Percentiles rank a stretch among this genome's conserved stretches.
Evolutionary conservation across 2,329 filamentous ascomycete genomes (phyloP).

Genomic region (Paecilomyces formosus): DNA sequence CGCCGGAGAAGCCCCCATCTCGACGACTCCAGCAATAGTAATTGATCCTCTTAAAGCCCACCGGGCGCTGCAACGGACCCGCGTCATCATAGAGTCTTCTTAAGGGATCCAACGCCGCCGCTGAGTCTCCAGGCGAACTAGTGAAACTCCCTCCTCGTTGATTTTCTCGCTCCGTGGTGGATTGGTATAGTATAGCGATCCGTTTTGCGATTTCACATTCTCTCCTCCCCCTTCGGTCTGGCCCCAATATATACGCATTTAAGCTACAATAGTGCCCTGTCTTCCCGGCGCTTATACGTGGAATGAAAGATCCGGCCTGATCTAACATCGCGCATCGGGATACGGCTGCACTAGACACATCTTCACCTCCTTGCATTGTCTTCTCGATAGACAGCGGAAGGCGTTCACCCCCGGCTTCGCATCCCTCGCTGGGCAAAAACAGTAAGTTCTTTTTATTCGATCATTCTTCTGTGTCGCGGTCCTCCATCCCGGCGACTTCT

Average conservation of each 20-base stretch:
- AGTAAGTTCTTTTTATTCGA: neutral
- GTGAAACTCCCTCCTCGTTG: neutral
- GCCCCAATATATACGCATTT: neutral
- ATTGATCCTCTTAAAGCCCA: neutral
- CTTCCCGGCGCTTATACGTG: neutral
- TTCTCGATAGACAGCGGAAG: neutral
- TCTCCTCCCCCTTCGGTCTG: neutral
- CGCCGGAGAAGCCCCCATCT: slow-evolving; percentile 1
- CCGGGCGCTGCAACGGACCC: neutral
- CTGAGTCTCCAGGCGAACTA: neutral
- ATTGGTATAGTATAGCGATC: neutral
- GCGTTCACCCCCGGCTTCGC: neutral
- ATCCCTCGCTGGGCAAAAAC: neutral
- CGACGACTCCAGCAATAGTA: neutral
- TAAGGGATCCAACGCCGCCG: slow-evolving; percentile 1
- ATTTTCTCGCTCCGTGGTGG: neutral
- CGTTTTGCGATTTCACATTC: neutral
- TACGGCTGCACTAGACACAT: neutral
- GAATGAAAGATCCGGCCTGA: neutral
- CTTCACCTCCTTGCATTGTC: neutral
- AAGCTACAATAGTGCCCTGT: neutral
- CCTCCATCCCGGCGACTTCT: neutral
- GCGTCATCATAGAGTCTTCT: slow-evolving; percentile 3
- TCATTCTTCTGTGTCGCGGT: neutral
- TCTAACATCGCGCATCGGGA: neutral